Evolutionary conservation across 164 flowering plant genomes (phyloP).

Genomic region (Platanus orientalis): DNA sequence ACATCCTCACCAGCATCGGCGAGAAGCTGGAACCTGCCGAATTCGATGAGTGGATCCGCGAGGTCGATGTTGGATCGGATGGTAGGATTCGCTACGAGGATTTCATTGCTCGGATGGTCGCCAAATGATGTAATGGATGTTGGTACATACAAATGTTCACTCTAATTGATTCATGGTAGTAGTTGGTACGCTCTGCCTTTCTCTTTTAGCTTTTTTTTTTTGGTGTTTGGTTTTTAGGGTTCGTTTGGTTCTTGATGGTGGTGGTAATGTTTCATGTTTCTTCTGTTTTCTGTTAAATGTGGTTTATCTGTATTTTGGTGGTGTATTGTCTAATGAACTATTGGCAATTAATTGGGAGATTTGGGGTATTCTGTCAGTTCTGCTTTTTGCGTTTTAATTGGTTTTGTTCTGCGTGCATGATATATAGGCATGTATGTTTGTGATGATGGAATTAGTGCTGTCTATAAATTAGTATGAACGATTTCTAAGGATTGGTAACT

Average conservation of each 20-base stretch:
- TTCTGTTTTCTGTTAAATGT: no score
- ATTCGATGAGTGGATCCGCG: constrained; percentile 99
- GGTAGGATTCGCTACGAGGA: constrained; percentile 87
- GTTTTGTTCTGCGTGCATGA: constrained; percentile 8
- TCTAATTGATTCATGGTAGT: background rate
- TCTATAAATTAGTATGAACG: no score
- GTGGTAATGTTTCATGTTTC: no score
- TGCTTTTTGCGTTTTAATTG: constrained; percentile 2
- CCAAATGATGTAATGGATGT: constrained; percentile 49
- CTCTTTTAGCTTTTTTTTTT: background rate
- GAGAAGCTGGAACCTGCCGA: no score
- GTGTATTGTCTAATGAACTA: constrained; percentile 1
- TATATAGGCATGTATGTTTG: constrained; percentile 2
- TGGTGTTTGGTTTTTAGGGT: no score
- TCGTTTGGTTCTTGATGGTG: no score
- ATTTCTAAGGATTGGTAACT: background rate
- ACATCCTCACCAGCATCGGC: constrained; percentile 82
- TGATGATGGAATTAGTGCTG: background rate
- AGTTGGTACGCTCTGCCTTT: background rate
- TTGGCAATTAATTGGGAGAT: background rate
- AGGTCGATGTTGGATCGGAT: constrained; percentile 84
- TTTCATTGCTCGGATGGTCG: constrained; percentile 78
- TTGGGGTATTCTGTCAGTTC: background rate
- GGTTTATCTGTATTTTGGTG: no score
- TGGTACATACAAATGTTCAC: no score